Percentiles rank a stretch among this genome's conserved stretches.
Conservation (phyloP, 2,329 filamentous ascomycete species). For the Periconia macrospinosa region DNA sequence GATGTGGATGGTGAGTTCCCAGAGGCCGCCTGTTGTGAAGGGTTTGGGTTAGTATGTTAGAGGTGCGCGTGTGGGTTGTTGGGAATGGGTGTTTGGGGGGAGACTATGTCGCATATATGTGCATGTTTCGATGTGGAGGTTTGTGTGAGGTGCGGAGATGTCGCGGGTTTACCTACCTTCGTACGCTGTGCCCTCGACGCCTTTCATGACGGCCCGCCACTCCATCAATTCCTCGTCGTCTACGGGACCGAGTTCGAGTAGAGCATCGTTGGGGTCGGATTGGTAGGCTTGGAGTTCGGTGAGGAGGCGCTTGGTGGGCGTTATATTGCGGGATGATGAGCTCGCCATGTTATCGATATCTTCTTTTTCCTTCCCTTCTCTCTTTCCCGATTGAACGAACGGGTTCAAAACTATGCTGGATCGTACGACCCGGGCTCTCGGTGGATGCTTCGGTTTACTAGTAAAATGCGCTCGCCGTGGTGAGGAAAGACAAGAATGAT, state of each 20-base stretch:
- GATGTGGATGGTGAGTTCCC: conserved; percentile 77
- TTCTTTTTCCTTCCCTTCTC: too few species aligned
- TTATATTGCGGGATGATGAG: conserved; percentile 29
- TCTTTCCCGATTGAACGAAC: too few species aligned
- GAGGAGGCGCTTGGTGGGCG: conserved; percentile 61
- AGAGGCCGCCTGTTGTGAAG: conserved; percentile 64
- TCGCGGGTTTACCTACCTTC: conserved; percentile 50
- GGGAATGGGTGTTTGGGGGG: not conserved
- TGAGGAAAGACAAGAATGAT: not conserved
- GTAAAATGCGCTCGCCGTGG: not conserved
- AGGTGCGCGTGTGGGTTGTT: not conserved
- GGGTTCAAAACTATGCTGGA: too few species aligned
- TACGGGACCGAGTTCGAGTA: conserved; percentile 59
- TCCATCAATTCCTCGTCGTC: conserved; percentile 60
- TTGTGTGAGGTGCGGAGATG: too few species aligned
- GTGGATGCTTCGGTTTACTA: too few species aligned
- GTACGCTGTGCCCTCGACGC: conserved; percentile 61
- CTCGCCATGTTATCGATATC: conserved; percentile 28
- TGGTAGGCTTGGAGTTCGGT: conserved; percentile 63
- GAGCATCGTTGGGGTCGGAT: conserved; percentile 58
- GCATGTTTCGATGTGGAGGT: conserved; percentile 1
- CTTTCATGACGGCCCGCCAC: conserved; percentile 64
- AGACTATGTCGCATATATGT: not conserved
- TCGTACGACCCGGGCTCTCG: too few species aligned
- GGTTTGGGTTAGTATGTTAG: not conserved